Percentiles rank a stretch among this genome's conserved stretches.
phyloP scores from a whole-genome alignment of 2,329 filamentous ascomycete species.

The Colletotrichum noveboracense region DNA sequence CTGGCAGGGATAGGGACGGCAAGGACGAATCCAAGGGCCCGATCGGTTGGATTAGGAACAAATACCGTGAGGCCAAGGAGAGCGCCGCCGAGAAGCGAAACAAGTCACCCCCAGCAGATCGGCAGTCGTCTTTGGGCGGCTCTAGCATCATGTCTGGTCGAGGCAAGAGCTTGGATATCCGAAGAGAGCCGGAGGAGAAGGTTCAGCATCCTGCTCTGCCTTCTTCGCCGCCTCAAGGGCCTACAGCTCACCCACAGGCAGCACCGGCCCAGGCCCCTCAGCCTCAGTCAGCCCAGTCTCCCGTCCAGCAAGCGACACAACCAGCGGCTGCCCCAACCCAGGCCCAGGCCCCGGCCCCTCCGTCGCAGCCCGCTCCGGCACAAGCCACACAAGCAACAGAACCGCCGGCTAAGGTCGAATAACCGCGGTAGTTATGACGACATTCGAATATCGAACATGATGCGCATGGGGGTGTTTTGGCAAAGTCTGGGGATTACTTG shows the following conservation, averaged over 20 bases:
- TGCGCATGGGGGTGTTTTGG: not conserved
- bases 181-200: slow-evolving; percentile 39
- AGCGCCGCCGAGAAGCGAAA: slow-evolving; percentile 58
- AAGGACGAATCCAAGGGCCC: slow-evolving; percentile 57
- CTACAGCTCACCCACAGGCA: not conserved
- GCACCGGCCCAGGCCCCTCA: not conserved
- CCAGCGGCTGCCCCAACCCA: not conserved
- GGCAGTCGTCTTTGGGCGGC: slow-evolving; percentile 30
- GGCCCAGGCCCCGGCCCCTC: not conserved
- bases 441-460: not conserved
- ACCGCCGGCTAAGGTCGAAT: not conserved
- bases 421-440: not conserved
- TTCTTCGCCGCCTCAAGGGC: not conserved
- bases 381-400: not conserved
- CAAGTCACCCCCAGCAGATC: slow-evolving; percentile 59
- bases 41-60: slow-evolving; percentile 64
- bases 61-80: slow-evolving; percentile 65
- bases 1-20: slow-evolving; percentile 39
- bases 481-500: not conserved
- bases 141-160: slow-evolving; percentile 32
- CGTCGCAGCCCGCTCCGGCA: not conserved
- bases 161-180: slow-evolving; percentile 45
- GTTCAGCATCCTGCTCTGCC: not conserved
- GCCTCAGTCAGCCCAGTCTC: not conserved
- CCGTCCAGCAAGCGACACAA: not conserved